These are phyloP conservation scores for Meira miltonrushii DNA, from an alignment of 1,284 basidiomycete species.

Conservation along the genomic window DNA sequence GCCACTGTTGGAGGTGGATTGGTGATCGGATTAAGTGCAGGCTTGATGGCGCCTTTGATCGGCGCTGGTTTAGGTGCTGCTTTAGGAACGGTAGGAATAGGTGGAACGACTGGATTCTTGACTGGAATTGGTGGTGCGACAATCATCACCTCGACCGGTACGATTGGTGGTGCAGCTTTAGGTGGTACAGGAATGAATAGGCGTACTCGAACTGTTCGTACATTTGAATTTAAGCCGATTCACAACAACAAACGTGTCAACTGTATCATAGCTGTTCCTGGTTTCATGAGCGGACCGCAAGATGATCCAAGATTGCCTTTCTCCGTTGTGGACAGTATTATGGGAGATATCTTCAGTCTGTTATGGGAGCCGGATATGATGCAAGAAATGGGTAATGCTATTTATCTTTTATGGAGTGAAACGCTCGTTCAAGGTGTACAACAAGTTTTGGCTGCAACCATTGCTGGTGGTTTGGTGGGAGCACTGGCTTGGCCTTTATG, in stretches of 20 bases:
- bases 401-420: conserved; percentile 51
- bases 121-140: conserved; percentile 50
- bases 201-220: conserved; percentile 45
- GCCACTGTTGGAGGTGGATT: conserved; percentile 51
- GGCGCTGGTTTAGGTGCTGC: conserved; percentile 50
- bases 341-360: conserved; percentile 50
- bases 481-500: conserved; percentile 51
- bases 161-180: conserved; percentile 43
- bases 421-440: conserved; percentile 51
- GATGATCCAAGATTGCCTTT: conserved; percentile 49
- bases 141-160: conserved; percentile 50
- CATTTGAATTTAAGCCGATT: conserved; percentile 50
- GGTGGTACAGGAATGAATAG: conserved; percentile 49
- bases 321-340: conserved; percentile 50
- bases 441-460: conserved; percentile 47
- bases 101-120: conserved; percentile 45
- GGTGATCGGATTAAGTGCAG: conserved; percentile 50
- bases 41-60: conserved; percentile 48
- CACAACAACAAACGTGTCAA: conserved; percentile 53
- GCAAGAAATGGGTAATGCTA: conserved; percentile 52
- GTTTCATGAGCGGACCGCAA: conserved; percentile 45
- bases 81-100: conserved; percentile 48
- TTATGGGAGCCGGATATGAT: conserved; percentile 53
- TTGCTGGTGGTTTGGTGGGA: conserved; percentile 46
- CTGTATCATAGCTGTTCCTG: conserved; percentile 46